Conservation (phyloP, 192 early-diverging fungal species). For the Rhizoclosmatium globosum region DNA sequence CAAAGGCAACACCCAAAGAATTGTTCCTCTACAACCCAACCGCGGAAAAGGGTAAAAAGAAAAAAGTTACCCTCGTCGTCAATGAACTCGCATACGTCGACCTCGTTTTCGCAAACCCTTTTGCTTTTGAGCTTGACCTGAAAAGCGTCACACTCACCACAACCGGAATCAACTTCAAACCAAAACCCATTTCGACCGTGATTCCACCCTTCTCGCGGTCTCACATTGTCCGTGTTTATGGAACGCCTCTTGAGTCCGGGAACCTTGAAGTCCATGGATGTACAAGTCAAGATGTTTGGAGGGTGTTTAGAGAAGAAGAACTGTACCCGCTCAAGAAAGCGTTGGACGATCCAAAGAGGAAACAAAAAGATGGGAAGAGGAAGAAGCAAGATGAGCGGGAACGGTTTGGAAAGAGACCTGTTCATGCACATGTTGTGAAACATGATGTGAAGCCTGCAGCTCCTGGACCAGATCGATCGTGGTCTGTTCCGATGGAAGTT, state of each 20-base stretch:
- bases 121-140: constrained; percentile 80
- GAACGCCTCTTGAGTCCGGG: constrained; percentile 67
- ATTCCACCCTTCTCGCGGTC: constrained; percentile 71
- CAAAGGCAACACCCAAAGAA: constrained; percentile 47
- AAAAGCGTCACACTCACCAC: constrained; percentile 65
- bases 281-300: constrained; percentile 68
- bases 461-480: constrained; percentile 30
- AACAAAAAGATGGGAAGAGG: constrained; percentile 55
- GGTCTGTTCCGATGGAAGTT: constrained; percentile 61
- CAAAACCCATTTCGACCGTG: constrained; percentile 62
- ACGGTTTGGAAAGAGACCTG: constrained; percentile 45
- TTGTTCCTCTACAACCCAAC: constrained; percentile 88
- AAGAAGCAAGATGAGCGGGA: constrained; percentile 54
- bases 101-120: constrained; percentile 77
- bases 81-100: constrained; percentile 76
- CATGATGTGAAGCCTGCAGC: neutral
- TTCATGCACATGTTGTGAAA: neutral
- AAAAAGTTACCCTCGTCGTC: constrained; percentile 66
- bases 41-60: constrained; percentile 65
- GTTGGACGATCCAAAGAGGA: constrained; percentile 63
- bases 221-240: constrained; percentile 70
- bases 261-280: constrained; percentile 71
- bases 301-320: constrained; percentile 74
- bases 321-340: constrained; percentile 57
- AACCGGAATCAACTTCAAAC: constrained; percentile 65